Conservation (phyloP, 371 early-diverging fungal species). For the Capniomyces stellatus region DNA sequence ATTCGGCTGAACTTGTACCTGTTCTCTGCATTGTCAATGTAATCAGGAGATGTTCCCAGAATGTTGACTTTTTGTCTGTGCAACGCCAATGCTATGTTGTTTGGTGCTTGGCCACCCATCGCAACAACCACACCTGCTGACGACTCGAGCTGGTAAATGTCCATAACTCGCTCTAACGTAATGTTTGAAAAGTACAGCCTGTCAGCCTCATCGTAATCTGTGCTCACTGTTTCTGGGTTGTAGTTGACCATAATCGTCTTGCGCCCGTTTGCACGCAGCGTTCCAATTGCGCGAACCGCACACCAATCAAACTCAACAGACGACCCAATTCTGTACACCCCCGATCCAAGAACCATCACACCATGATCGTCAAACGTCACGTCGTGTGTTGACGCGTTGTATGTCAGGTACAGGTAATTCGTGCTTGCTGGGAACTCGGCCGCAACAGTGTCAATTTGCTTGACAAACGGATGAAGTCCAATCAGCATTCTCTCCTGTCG, state of each 20-base stretch:
- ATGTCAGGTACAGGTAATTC: constrained; percentile 92
- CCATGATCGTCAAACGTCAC: constrained; percentile 70
- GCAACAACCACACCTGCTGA: constrained; percentile 71
- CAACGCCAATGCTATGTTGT: constrained; percentile 83
- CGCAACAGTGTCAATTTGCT: constrained; percentile 95
- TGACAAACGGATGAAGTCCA: constrained; percentile 76
- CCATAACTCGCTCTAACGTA: constrained; percentile 74
- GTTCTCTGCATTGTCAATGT: constrained; percentile 88
- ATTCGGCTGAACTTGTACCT: constrained; percentile 89
- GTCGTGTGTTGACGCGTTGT: constrained; percentile 81
- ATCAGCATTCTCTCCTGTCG: constrained; percentile 58
- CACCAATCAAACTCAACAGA: constrained; percentile 98
- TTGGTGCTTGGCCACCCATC: constrained; percentile 92
- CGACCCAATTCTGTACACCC: constrained; percentile 92
- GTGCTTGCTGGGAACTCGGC: constrained; percentile 92
- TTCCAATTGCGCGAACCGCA: constrained; percentile 78
- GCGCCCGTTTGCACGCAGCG: constrained; percentile 54
- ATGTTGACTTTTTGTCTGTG: constrained; percentile 69
- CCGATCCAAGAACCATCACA: constrained; percentile 85
- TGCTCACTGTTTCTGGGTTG: constrained; percentile 93
- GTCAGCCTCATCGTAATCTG: constrained; percentile 93
- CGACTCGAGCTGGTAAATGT: constrained; percentile 79
- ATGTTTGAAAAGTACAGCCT: constrained; percentile 86
- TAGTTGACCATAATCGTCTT: constrained; percentile 94
- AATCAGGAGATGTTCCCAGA: constrained; percentile 81